phyloP scores from a whole-genome alignment of 2,329 filamentous ascomycete genomes.

The Fusarium stilboides region DNA sequence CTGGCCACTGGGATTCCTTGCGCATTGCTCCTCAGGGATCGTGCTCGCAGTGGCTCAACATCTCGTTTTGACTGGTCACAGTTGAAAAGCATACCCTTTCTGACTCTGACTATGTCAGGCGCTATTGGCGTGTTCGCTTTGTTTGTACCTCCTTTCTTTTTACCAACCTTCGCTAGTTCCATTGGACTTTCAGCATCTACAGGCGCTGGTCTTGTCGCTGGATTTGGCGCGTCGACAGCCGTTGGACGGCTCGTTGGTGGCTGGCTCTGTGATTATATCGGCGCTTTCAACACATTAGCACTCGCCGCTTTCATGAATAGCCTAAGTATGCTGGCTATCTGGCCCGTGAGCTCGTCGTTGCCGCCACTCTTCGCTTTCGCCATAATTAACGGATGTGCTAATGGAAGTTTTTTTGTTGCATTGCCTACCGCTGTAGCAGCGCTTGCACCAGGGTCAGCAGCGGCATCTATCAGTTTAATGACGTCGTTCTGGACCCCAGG shows the following conservation, averaged over 20 bases:
- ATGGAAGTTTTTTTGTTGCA: constrained; percentile 21
- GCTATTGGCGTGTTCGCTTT: constrained; percentile 15
- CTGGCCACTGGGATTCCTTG: constrained; percentile 4
- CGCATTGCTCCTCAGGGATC: not conserved
- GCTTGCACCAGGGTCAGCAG: constrained; percentile 6
- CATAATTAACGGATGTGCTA: constrained; percentile 9
- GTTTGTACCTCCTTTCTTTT: constrained; percentile 11
- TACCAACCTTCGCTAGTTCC: not conserved
- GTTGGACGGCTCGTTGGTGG: not conserved
- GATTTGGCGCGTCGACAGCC: not conserved
- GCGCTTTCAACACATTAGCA: not conserved
- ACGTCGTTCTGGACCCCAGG: constrained; percentile 13
- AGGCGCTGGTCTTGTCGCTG: not conserved
- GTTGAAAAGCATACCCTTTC: not conserved
- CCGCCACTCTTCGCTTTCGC: not conserved
- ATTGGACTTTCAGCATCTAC: constrained; percentile 1
- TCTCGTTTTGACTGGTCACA: constrained; percentile 17
- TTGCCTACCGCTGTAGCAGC: constrained; percentile 21
- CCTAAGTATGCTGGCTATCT: not conserved
- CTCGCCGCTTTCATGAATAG: constrained; percentile 14
- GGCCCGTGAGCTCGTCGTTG: not conserved
- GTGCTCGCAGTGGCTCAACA: not conserved
- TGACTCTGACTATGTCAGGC: not conserved
- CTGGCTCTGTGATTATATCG: constrained; percentile 12
- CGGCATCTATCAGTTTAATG: constrained; percentile 6